Evolutionary conservation across 148 eudicot genomes (phyloP).

Genomic region (Rhododendron vialii): DNA sequence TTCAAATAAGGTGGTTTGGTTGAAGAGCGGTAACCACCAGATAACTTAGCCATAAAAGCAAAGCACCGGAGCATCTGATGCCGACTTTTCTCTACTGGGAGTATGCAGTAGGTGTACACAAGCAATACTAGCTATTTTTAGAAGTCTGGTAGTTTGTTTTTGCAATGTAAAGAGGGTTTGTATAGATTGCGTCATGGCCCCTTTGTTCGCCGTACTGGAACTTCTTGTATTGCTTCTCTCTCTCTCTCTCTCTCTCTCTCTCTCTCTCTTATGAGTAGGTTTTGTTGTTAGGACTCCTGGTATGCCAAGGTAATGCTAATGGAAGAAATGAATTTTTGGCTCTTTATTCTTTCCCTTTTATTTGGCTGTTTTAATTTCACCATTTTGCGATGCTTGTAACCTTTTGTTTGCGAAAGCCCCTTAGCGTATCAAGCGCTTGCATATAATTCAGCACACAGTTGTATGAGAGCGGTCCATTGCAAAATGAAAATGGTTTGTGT

Average conservation of each 20-base stretch:
- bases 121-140: constrained; percentile 4
- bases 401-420: background rate
- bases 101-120: constrained; percentile 7
- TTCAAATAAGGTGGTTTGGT: constrained; percentile 9
- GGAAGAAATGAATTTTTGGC: background rate
- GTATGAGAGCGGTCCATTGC: background rate
- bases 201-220: background rate
- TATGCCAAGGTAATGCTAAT: background rate
- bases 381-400: background rate
- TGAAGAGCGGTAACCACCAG: constrained; percentile 2
- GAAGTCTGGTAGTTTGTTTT: constrained; percentile 2
- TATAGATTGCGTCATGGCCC: constrained; percentile 21
- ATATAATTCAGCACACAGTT: background rate
- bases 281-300: background rate
- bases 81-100: background rate
- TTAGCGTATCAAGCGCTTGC: background rate
- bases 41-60: background rate
- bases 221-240: background rate
- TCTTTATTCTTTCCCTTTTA: background rate
- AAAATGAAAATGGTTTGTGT: background rate
- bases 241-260: background rate
- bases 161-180: constrained; percentile 9
- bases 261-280: background rate
- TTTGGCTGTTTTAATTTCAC: background rate
- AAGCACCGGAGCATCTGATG: background rate